Evolutionary conservation across 305 asterid genomes (phyloP), one percentile per base, ranked within the genome.

Genomic region (Euphrasia arctica): DNA sequence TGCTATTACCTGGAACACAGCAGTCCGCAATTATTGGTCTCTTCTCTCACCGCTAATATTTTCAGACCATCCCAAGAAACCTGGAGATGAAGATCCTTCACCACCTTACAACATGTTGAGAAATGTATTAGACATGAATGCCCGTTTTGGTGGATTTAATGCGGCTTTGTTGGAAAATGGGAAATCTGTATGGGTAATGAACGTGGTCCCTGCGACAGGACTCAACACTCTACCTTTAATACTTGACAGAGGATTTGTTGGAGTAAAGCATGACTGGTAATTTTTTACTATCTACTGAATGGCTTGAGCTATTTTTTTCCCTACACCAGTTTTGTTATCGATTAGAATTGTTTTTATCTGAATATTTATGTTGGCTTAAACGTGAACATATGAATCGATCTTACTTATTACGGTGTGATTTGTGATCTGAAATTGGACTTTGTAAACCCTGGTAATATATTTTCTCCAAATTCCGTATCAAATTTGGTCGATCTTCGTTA

Each of bases 61-160:
- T 73, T 94, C 99, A 2, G 99, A 94, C 77, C 99, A 94, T 74
- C 99, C 99, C 3, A 94, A 94, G 83, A 75, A 97, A 80, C 99
- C 99, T 32, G 99, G 99, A 6, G 93, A 86, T 54, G 99, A 93
- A 80, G 99, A 93, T 77, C 99, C 99, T 75, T 84, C 96, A 45
- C 99, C 99, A 31, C 99, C 99, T 78, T 94, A 83, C 77, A 94
- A 94, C 89, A 94, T 94, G 99, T 85, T 94, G 65, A 83, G 99
- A 73, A 94, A 94, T 81, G 96, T 94, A 63, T 70, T 94, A 70
- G 99, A 94, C 80, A 90, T 90, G 99, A 94, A 94, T 73, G 93
- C 97, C 49, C 91, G 60, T 63, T 80, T 90, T 74, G 99, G 99
- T 29, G 96, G 99, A 41, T 81, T 94, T 70, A 94, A 90, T 77